These are phyloP conservation scores for Bathelium albidoporum DNA, from an alignment of 495 filamentous ascomycete species.

Conservation along the genomic window DNA sequence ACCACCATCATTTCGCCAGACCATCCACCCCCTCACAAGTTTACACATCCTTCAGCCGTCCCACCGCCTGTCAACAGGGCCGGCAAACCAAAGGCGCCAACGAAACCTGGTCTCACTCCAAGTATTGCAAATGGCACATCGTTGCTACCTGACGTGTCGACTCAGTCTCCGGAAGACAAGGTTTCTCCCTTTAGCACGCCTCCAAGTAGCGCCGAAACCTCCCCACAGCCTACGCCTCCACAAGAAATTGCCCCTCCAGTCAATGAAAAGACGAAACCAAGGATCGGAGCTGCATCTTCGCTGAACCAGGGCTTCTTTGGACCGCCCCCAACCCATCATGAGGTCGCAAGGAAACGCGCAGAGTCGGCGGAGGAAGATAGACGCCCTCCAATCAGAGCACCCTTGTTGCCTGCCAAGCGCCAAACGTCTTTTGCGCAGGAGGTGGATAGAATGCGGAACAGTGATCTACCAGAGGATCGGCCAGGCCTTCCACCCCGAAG, in stretches of 20 bases:
- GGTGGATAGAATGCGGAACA: slow-evolving; percentile 4
- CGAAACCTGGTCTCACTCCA: slow-evolving; percentile 32
- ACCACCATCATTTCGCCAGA: background rate
- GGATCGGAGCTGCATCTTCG: background rate
- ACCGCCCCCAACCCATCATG: slow-evolving; percentile 11
- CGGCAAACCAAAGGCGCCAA: slow-evolving; percentile 66
- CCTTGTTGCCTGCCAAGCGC: background rate
- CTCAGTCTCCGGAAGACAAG: slow-evolving; percentile 38
- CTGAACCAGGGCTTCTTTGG: background rate
- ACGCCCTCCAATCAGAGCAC: background rate
- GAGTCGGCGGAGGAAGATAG: background rate
- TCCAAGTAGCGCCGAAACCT: slow-evolving; percentile 62
- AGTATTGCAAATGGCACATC: slow-evolving; percentile 22
- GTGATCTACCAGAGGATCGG: slow-evolving; percentile 15
- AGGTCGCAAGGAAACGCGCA: slow-evolving; percentile 9
- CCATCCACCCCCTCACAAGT: slow-evolving; percentile 4
- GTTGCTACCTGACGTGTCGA: slow-evolving; percentile 28
- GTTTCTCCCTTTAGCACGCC: slow-evolving; percentile 87
- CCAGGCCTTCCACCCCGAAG: slow-evolving; percentile 15
- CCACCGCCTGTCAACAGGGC: slow-evolving; percentile 72
- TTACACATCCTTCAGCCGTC: slow-evolving; percentile 22
- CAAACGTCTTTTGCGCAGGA: slow-evolving; percentile 1
- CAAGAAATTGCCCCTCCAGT: background rate
- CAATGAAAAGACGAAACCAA: slow-evolving; percentile 1
- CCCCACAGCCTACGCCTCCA: slow-evolving; percentile 23